Conservation (phyloP, 2,329 filamentous ascomycete genomes). For the Claviceps pusilla region DNA sequence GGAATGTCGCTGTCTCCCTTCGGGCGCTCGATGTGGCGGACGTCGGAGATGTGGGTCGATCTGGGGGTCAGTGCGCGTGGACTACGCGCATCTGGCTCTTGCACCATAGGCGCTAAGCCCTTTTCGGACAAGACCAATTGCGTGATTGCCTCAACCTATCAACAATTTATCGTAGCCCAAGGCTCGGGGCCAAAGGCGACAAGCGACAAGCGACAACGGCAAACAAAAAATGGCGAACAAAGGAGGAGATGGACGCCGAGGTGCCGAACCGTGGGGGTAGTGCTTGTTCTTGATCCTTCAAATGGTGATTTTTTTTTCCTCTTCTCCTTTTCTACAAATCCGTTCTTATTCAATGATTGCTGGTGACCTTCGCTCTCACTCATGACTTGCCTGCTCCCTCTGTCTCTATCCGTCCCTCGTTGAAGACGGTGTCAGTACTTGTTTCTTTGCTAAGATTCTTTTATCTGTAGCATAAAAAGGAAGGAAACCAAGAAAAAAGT, state of each 20-base stretch:
- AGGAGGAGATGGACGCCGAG: not conserved
- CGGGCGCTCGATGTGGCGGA: conserved; percentile 2
- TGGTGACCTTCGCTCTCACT: not conserved
- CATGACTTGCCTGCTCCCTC: not conserved
- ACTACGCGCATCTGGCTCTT: conserved; percentile 8
- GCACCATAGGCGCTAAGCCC: conserved; percentile 18
- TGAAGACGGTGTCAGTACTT: not conserved
- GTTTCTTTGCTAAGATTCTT: not conserved
- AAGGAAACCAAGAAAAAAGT: too few relatives aligned
- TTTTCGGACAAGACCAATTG: conserved; percentile 21
- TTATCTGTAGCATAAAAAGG: not conserved
- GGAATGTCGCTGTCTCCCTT: conserved; percentile 2
- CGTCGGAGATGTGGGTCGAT: conserved; percentile 6
- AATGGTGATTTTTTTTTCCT: not conserved
- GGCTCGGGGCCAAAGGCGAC: not conserved
- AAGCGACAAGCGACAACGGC: conserved; percentile 1
- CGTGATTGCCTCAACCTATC: conserved; percentile 25
- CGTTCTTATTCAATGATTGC: not conserved
- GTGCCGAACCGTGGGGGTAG: not conserved
- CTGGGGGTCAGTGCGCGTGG: conserved; percentile 2
- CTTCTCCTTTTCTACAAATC: not conserved
- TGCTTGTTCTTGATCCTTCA: not conserved
- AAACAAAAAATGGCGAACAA: conserved; percentile 2
- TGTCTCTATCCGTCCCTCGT: not conserved
- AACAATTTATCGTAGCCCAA: conserved; percentile 16